Base-by-base conservation (phyloP, 2,329 filamentous ascomycete species). In the Acephala macrosclerotiorum region DNA sequence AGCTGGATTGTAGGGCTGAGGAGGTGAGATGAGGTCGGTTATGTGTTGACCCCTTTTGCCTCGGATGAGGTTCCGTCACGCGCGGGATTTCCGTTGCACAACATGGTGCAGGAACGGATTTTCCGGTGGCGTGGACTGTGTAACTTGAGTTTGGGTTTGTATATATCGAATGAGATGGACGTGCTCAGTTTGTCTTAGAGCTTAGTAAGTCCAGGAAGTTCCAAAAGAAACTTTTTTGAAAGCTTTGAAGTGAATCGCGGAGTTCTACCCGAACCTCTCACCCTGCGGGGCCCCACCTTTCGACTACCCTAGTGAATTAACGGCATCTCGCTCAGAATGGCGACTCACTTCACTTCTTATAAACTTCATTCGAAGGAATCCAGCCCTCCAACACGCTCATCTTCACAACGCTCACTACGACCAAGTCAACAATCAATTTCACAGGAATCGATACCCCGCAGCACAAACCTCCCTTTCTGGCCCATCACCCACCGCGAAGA, bases 1-100 rank as follows among this genome's bases (percentile, higher is more conserved):
- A 53, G 49, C 49, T 53, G 49, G 25, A 16, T 29, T 29, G 25
- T 53, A 33, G 25, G 49, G 49, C 49, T 53, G 49, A 53, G 49
- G 18, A 29, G 22, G 26, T 29, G 49, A 14, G 49, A 53, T 53
- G 49, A 53, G 25, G 49, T 53, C 49, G 49, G 49, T 53, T 53
- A 53, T 53, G 49, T 29, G 26, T 53, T 53, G 26, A 53, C 49
- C 49, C 49, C 49, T 53, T 53, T 53, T 53, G 26, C 49, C 49
- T 53, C 49, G 49, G 49, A 22, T 6, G 26, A 18, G 25, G 49
- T 53, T 53, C 49, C 22, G 49, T 53, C 49, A 53, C 18, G 22
- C 5, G 49, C 49, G 16, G 22, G 25, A 29, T 53, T 53, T 53
- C 49, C 49, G 49, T 53, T n/a, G 49, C 18, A 53, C 49, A 53